Evolutionary conservation across 202 grass and related monocot genomes (phyloP), one percentile per base, ranked within the genome.

Genomic region (Tripidium arundinaceum): DNA sequence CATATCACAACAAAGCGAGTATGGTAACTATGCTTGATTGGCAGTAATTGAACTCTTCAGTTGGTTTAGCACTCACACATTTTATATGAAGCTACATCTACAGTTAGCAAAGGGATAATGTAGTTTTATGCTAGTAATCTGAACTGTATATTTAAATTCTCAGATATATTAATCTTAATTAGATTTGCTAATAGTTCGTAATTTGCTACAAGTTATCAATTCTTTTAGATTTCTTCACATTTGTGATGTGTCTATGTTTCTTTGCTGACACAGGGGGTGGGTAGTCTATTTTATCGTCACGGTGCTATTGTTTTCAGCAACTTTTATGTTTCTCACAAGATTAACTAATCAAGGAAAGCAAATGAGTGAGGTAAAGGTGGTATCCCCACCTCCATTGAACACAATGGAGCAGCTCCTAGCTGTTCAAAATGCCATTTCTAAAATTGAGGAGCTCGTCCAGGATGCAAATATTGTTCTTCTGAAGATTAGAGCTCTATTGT

Each of bases 351-450:
- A 92, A 83, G 92, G 88, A 81, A 91, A 86, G 60, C 74, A 84
- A 74, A 92, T 98, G 62, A 70, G 61, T 78, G 86, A 87, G 76
- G 26, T 98, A 52, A 98, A 93, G 78, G 95, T 98, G 58, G 79
- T 84, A 82, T 89, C 83, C 71, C 95, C 95, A 81, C 92, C 90
- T 66, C 69, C 88, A 75, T 86, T 98, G 92, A 98, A 87, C 82
- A 98, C 90, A 37, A 87, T 98, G 95, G 92, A 98, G 82, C 95
- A 98, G 88, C 90, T 98, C 33, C 86, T 98, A 78, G 92, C 95
- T 68, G 95, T 98, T 76, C 95, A 98, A 85, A 98, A 89, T 86
- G 95, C 87, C 52, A 98, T 98, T 84, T 94, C 92, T 62, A 89
- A 98, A 88, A 79, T 94, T 36, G 95, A 98, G 83, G 86, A 94